phyloP scores from a whole-genome alignment of 768 basidiomycete genomes.

The Auricularia sp. region DNA sequence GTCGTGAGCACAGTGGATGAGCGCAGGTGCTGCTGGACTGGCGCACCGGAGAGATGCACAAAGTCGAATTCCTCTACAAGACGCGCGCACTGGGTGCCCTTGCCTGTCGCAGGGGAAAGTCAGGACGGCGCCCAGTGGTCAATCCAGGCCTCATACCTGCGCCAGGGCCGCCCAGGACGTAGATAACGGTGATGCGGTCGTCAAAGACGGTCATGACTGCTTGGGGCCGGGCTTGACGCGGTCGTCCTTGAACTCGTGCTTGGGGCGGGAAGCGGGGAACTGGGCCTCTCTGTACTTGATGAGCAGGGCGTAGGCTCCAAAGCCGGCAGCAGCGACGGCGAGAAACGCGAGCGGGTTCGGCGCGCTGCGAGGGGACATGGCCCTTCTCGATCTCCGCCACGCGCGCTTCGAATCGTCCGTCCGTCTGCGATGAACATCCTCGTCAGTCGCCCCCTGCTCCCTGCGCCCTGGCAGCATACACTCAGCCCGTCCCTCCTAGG shows the following conservation, averaged over 20 bases:
- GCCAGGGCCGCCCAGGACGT: slow-evolving; percentile 94
- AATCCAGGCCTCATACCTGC: slow-evolving; percentile 49
- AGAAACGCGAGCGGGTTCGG: slow-evolving; percentile 29
- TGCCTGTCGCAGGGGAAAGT: slow-evolving; percentile 43
- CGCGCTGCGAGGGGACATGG: neutral
- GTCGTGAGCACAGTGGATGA: neutral
- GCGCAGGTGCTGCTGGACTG: slow-evolving; percentile 5
- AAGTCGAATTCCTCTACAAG: slow-evolving; percentile 83
- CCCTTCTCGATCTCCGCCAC: neutral
- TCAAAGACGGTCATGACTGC: slow-evolving; percentile 43
- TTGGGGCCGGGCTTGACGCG: neutral
- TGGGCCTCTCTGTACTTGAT: slow-evolving; percentile 46
- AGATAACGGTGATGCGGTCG: slow-evolving; percentile 69
- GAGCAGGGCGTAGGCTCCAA: slow-evolving; percentile 46
- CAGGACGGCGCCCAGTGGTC: neutral
- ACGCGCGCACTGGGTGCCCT: slow-evolving; percentile 86
- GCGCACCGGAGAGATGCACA: slow-evolving; percentile 83
- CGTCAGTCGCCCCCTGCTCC: neutral
- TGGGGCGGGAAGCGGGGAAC: slow-evolving; percentile 58
- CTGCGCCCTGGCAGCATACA: neutral
- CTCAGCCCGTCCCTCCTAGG: slow-evolving; percentile 35
- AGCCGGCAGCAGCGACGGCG: slow-evolving; percentile 46
- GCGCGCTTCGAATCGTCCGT: neutral
- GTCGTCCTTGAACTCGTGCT: slow-evolving; percentile 40
- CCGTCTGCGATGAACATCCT: neutral